These are phyloP conservation scores for Fusarium multiceps DNA, from an alignment of 2,329 filamentous ascomycete genomes.

Conservation along the genomic window DNA sequence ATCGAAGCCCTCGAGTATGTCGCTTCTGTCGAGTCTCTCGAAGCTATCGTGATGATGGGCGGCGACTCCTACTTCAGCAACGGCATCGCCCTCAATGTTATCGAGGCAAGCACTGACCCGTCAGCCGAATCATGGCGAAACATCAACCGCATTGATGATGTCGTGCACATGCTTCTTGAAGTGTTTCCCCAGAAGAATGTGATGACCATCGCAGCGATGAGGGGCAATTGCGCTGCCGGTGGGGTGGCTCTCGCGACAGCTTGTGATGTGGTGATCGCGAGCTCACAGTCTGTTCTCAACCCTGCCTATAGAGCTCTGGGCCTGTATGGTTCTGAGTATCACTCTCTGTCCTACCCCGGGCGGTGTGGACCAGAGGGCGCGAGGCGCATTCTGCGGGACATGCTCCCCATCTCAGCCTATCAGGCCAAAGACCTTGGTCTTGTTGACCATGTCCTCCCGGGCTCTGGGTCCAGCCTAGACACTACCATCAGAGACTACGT, in stretches of 20 bases:
- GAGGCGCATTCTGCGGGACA: neutral
- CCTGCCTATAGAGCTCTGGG: constrained; percentile 30
- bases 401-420: constrained; percentile 14
- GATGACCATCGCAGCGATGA: constrained; percentile 18
- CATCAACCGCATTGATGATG: constrained; percentile 28
- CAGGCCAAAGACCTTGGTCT: constrained; percentile 9
- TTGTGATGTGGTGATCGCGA: constrained; percentile 26
- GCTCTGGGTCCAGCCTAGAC: constrained; percentile 4
- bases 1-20: constrained; percentile 25
- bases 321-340: constrained; percentile 32
- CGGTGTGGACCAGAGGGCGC: constrained; percentile 4
- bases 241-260: constrained; percentile 31
- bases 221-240: constrained; percentile 33
- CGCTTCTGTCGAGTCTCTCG: neutral
- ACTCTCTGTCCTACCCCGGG: constrained; percentile 25
- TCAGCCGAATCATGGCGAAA: constrained; percentile 28
- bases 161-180: constrained; percentile 7
- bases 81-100: constrained; percentile 33
- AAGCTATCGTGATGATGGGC: constrained; percentile 27
- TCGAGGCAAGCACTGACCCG: constrained; percentile 23
- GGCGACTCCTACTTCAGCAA: constrained; percentile 36
- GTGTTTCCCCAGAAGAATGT: constrained; percentile 1
- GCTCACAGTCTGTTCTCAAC: constrained; percentile 27
- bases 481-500: neutral
- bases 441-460: constrained; percentile 10